Evolutionary conservation across 208 protist species (phyloP).

Genomic region (Acanthamoeba divionensis): DNA sequence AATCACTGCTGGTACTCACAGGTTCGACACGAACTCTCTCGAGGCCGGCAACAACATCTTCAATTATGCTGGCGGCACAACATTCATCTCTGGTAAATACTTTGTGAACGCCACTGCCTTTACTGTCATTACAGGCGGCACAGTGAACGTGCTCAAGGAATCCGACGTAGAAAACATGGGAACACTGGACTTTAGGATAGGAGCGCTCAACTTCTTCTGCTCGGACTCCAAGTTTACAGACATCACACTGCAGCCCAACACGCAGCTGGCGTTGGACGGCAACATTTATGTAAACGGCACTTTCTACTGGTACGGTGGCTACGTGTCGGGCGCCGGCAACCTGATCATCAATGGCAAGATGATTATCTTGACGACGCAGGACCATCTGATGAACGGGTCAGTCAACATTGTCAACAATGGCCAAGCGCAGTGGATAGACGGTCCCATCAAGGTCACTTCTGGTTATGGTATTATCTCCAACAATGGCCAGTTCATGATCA

Average conservation of each 20-base stretch:
- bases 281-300: constrained; percentile 26
- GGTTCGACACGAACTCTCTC: neutral
- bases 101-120: neutral
- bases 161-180: constrained; percentile 38
- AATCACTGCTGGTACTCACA: neutral
- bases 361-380: neutral
- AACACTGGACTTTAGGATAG: constrained; percentile 19
- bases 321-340: constrained; percentile 32
- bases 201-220: constrained; percentile 43
- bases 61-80: neutral
- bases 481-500: neutral
- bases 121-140: neutral
- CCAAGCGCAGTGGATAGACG: neutral
- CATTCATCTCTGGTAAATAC: neutral
- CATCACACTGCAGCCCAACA: constrained; percentile 11
- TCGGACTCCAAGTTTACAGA: constrained; percentile 17
- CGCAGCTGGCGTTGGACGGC: constrained; percentile 24
- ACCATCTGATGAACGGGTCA: constrained; percentile 24
- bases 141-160: constrained; percentile 42
- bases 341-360: constrained; percentile 25
- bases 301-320: constrained; percentile 48
- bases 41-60: neutral
- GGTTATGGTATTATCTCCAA: neutral
- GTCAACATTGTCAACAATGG: neutral
- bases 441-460: neutral